Evolutionary conservation across 140 eudicot genomes (phyloP), one percentile per base, ranked within the genome.

Genomic region (Cichorium intybus): DNA sequence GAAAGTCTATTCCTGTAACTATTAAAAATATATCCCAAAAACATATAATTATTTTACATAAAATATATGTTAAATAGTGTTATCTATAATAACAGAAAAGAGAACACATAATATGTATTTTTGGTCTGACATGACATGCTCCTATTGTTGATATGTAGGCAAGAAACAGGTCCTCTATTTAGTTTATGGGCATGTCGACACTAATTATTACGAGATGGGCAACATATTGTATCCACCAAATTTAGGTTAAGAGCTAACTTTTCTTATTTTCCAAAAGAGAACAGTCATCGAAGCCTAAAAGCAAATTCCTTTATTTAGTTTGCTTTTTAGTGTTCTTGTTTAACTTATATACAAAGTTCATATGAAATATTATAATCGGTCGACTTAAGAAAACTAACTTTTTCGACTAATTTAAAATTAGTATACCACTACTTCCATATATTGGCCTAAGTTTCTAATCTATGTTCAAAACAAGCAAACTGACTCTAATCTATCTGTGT

Each of bases 131-230:
- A 24, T 51, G 62, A 34, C 24, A 33, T 24, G 62, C 52, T 15
- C 68, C 39, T 23, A 41, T 21, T 43, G 22, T 62, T 39, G 68
- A 62, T 24, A 24, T 24, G 39, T 22, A 62, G 52, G 46, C 61
- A 55, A 39, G 9, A 68, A 68, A 39, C 64, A 28, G 64, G 18
- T 16, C 64, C 53, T n/a, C 64, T 18, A 28, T 26, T 17, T 55
- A 17, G 64, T 68, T 37, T 24, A 55, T 66, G 63, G 35, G 62
- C 41, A 66, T 68, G 64, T 68, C 73, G 26, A 68, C 73, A 68
- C 56, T 68, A 24, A 68, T 55, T 55, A 54, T 43, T 17, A 5
- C 56, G 22, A 37, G 64, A 68, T 39, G 22, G 39, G 37, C 28
- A 62, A 62, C 70, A 34, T 35, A 67, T 17, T 41, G 18, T 45